Evolutionary conservation across 2,329 filamentous ascomycete genomes (phyloP).

Genomic region (Colletotrichum caudatum): DNA sequence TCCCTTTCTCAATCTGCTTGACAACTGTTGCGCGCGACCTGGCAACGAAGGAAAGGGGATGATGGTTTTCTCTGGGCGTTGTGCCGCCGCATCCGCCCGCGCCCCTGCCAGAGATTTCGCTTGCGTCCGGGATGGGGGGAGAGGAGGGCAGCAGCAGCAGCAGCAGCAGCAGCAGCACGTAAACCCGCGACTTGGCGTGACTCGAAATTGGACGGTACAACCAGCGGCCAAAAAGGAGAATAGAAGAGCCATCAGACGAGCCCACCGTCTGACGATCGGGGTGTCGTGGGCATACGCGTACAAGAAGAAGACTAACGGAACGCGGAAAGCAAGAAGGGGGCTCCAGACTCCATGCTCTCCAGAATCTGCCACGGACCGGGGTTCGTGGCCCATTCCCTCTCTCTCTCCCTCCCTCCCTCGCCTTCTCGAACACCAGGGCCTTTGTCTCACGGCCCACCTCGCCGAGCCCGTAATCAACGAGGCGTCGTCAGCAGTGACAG

Average conservation of each 20-base stretch:
- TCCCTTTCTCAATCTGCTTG: neutral
- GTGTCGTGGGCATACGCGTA: no score
- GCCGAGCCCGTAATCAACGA: constrained; percentile 41
- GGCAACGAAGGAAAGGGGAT: neutral
- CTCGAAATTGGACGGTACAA: neutral
- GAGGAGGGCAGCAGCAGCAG: no score
- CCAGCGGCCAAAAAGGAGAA: neutral
- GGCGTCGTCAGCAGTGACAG: constrained; percentile 39
- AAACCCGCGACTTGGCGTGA: neutral
- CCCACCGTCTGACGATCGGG: no score
- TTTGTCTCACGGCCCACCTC: constrained; percentile 34
- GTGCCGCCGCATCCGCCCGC: constrained; percentile 31
- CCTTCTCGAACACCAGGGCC: constrained; percentile 30
- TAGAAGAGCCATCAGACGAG: neutral
- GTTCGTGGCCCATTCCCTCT: no score
- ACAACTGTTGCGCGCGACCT: neutral
- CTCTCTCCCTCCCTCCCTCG: neutral
- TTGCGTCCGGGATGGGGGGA: neutral
- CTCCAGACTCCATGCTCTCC: no score
- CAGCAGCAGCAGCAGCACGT: no score
- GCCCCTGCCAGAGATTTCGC: neutral
- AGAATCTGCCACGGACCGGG: neutral
- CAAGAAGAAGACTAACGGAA: no score
- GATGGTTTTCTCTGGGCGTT: constrained; percentile 24
- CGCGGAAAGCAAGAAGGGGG: no score